These are phyloP conservation scores for Carex scoparia DNA, from an alignment of 176 grass and related monocot genomes.

Conservation along the genomic window DNA sequence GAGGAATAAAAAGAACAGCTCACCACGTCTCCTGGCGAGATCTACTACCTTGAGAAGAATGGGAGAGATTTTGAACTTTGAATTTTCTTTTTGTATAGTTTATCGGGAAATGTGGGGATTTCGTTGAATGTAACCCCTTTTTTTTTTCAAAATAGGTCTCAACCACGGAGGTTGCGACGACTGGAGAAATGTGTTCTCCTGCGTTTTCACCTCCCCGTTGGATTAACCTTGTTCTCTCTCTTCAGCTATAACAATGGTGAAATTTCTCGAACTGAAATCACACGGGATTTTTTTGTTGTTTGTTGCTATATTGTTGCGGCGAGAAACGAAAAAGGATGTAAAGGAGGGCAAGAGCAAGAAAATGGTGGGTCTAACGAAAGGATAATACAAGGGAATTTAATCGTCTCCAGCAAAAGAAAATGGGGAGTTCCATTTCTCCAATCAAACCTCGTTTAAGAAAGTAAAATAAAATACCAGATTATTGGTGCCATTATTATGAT, in stretches of 20 bases:
- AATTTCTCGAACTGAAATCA: slow-evolving; percentile 9
- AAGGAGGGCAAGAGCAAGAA: background rate
- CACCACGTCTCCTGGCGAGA: slow-evolving; percentile 21
- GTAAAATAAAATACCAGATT: background rate
- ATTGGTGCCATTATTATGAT: background rate
- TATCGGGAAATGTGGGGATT: background rate
- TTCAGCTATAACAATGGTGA: slow-evolving; percentile 23
- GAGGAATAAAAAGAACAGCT: slow-evolving; percentile 31
- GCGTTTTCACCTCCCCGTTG: background rate
- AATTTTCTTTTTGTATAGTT: slow-evolving; percentile 13
- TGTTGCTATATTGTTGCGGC: slow-evolving; percentile 21
- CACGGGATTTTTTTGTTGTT: slow-evolving; percentile 15
- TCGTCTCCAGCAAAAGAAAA: background rate
- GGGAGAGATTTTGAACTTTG: slow-evolving; percentile 19
- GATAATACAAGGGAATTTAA: background rate
- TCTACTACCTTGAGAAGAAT: slow-evolving; percentile 6
- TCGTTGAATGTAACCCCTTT: background rate
- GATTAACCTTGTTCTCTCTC: background rate
- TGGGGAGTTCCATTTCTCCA: background rate
- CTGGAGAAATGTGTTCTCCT: slow-evolving; percentile 19
- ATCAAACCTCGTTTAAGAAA: background rate
- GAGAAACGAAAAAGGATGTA: slow-evolving; percentile 5
- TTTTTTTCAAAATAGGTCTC: background rate
- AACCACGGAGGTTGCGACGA: slow-evolving; percentile 10
- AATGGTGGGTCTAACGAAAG: background rate